Conservation (phyloP, 345 rosid species). For the Balakata baccata region DNA sequence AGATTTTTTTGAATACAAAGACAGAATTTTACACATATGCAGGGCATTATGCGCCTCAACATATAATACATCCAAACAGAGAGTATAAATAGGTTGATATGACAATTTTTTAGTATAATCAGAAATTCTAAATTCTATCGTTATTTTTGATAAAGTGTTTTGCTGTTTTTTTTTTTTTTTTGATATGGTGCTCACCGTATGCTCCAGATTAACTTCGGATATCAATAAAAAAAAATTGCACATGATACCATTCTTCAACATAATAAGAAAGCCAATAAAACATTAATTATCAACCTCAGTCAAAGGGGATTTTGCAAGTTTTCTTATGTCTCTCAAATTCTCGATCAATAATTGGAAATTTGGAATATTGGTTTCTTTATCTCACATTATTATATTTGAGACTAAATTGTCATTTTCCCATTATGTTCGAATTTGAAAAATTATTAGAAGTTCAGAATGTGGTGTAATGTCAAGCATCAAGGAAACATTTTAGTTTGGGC, state of each 20-base stretch:
- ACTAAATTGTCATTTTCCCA: neutral
- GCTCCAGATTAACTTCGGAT: too few relatives aligned
- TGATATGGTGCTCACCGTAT: too few relatives aligned
- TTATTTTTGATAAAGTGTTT: too few relatives aligned
- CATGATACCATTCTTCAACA: slow-evolving; percentile 23
- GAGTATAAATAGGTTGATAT: too few relatives aligned
- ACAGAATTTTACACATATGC: slow-evolving; percentile 34
- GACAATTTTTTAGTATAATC: too few relatives aligned
- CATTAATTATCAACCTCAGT: slow-evolving; percentile 30
- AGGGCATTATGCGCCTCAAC: slow-evolving; percentile 33
- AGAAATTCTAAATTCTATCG: too few relatives aligned
- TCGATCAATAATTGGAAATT: neutral
- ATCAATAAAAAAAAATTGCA: too few relatives aligned
- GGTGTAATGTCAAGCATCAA: neutral
- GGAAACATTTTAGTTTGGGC: neutral
- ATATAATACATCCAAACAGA: too few relatives aligned
- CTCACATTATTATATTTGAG: neutral
- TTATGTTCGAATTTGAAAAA: neutral
- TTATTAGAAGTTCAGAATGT: slow-evolving; percentile 13
- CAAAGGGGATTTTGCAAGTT: slow-evolving; percentile 27
- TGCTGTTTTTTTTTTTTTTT: too few relatives aligned
- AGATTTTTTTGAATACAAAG: slow-evolving; percentile 34
- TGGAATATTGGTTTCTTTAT: too few relatives aligned
- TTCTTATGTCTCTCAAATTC: neutral
- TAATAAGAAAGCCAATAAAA: slow-evolving; percentile 21